Evolutionary conservation across 192 early-diverging fungal species (phyloP).

Genomic region (Podila epicladia): DNA sequence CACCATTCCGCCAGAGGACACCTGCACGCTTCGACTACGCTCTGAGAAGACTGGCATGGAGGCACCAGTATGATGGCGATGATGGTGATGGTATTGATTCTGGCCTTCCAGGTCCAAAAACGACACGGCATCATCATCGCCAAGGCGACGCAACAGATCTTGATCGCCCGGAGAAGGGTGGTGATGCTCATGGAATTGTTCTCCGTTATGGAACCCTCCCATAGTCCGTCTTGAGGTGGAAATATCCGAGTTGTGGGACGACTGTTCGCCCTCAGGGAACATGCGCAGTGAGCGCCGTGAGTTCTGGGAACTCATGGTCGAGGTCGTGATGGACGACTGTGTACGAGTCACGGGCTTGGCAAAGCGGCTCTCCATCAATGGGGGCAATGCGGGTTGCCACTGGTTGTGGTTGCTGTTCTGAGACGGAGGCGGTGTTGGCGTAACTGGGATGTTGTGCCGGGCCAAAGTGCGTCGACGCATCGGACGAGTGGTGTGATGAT

Average conservation of each 20-base stretch:
- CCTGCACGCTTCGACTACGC: too few relatives aligned
- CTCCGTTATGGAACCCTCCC: background rate
- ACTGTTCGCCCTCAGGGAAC: background rate
- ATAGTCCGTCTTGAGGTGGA: background rate
- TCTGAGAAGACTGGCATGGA: background rate
- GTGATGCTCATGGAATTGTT: background rate
- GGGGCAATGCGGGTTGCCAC: background rate
- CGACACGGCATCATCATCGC: slow-evolving; percentile 28
- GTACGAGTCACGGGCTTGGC: background rate
- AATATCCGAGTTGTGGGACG: background rate
- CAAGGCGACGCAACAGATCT: background rate
- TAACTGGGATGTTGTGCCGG: slow-evolving; percentile 13
- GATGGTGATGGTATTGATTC: background rate
- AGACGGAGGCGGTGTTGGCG: background rate
- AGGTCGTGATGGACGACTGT: background rate
- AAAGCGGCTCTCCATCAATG: background rate
- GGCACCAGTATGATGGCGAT: background rate
- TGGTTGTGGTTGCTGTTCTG: background rate
- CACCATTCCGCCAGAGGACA: background rate
- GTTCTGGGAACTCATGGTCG: background rate
- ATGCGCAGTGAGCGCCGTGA: background rate
- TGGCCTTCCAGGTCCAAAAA: slow-evolving; percentile 12
- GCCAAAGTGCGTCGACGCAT: slow-evolving; percentile 38
- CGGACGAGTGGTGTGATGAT: slow-evolving; percentile 44
- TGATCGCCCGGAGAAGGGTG: background rate